Percentiles rank a stretch among this genome's conserved stretches.
Evolutionary conservation across 176 grass and related monocot species (phyloP).

Genomic region (Hyparrhenia diplandra): DNA sequence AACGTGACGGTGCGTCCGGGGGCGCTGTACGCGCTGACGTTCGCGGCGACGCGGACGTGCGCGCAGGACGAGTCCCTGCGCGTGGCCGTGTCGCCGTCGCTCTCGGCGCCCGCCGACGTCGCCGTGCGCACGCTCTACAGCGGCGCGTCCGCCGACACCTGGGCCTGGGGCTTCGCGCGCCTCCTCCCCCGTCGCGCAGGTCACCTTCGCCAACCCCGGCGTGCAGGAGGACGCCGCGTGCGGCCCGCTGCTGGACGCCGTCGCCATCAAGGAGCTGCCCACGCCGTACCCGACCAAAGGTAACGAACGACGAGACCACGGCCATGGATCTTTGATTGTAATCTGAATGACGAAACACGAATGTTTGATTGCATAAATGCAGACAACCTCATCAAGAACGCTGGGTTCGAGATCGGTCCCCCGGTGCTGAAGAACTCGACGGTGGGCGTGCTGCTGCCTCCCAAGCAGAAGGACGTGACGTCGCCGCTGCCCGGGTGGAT

Average conservation of each 20-base stretch:
- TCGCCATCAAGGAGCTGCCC: constrained; percentile 89
- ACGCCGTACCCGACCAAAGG: constrained; percentile 70
- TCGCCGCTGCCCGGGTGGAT: constrained; percentile 95
- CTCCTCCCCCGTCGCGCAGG: constrained; percentile 36
- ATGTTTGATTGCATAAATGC: background rate
- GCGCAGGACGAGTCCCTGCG: constrained; percentile 85
- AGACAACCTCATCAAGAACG: constrained; percentile 95
- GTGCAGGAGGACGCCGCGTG: constrained; percentile 77
- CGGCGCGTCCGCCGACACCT: constrained; percentile 63
- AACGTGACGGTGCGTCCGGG: constrained; percentile 82
- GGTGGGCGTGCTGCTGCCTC: constrained; percentile 59
- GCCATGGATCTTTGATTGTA: too few species aligned
- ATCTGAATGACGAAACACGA: background rate
- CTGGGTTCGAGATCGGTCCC: constrained; percentile 69
- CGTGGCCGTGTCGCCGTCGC: constrained; percentile 56
- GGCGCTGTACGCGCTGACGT: constrained; percentile 86
- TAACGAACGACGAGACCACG: too few species aligned
- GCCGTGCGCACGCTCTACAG: constrained; percentile 88
- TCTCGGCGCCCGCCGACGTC: constrained; percentile 64
- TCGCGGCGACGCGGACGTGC: constrained; percentile 89
- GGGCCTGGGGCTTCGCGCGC: constrained; percentile 88
- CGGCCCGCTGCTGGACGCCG: constrained; percentile 80
- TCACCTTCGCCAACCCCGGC: constrained; percentile 83
- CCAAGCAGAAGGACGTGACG: constrained; percentile 71
- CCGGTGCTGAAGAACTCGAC: constrained; percentile 84